These are phyloP conservation scores for Yarrowia sp. DNA, from an alignment of 805 yeast species.

Conservation along the genomic window DNA sequence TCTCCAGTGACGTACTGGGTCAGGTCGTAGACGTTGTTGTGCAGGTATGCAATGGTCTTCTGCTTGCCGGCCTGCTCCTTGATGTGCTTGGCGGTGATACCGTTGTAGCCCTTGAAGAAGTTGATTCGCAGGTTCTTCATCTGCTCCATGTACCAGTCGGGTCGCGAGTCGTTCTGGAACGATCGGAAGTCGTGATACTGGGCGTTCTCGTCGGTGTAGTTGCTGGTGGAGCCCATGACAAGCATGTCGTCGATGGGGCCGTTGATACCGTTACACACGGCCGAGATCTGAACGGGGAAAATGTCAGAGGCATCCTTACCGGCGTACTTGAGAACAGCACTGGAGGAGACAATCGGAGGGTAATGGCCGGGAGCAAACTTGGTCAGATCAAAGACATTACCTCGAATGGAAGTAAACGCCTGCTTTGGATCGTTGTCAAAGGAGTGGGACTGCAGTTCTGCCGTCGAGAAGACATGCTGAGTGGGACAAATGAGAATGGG, in stretches of 20 bases:
- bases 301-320: slow-evolving; percentile 41
- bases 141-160: slow-evolving; percentile 45
- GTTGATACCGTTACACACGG: slow-evolving; percentile 41
- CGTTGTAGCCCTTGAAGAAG: slow-evolving; percentile 41
- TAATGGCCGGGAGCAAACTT: slow-evolving; percentile 43
- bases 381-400: slow-evolving; percentile 43
- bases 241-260: slow-evolving; percentile 38
- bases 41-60: slow-evolving; percentile 37
- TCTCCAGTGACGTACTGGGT: slow-evolving; percentile 42
- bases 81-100: slow-evolving; percentile 40
- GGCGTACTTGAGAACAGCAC: slow-evolving; percentile 41
- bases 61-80: slow-evolving; percentile 32
- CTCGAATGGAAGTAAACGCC: slow-evolving; percentile 41
- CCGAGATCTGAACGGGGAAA: slow-evolving; percentile 44
- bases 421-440: slow-evolving; percentile 37
- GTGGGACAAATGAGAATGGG: slow-evolving; percentile 44
- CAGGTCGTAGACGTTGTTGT: slow-evolving; percentile 43
- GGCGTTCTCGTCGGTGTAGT: slow-evolving; percentile 43
- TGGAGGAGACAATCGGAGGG: slow-evolving; percentile 41
- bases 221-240: slow-evolving; percentile 36
- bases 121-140: slow-evolving; percentile 40
- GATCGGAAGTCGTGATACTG: slow-evolving; percentile 44
- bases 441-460: slow-evolving; percentile 39
- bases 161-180: slow-evolving; percentile 42
- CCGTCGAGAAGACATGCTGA: slow-evolving; percentile 40